Conservation (phyloP, 805 yeast species). For the Wickerhamomyces canadensis region DNA sequence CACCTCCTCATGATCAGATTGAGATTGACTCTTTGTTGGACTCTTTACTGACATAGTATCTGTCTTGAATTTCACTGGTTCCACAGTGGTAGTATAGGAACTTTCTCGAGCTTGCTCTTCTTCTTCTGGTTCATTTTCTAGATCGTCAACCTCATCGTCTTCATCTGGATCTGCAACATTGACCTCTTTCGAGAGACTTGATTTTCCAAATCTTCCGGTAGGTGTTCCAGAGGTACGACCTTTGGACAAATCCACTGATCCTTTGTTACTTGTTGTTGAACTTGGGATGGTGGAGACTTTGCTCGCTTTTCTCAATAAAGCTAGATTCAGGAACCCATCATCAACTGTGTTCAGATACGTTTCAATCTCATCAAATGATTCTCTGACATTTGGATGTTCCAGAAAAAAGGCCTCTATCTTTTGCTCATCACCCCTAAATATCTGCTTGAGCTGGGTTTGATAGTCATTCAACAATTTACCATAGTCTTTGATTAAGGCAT, state of each 20-base stretch:
- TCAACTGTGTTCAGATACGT: constrained; percentile 54
- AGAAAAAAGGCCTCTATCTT: constrained; percentile 19
- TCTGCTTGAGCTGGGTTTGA: constrained; percentile 15
- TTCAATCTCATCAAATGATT: constrained; percentile 42
- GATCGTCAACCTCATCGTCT: constrained; percentile 23
- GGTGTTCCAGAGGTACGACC: constrained; percentile 9
- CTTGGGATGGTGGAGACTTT: constrained; percentile 19
- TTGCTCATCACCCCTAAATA: constrained; percentile 22
- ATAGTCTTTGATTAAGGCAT: constrained; percentile 29
- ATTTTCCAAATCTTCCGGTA: constrained; percentile 15
- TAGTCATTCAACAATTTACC: constrained; percentile 23
- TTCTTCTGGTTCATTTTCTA: constrained; percentile 10
- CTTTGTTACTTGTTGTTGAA: constrained; percentile 2
- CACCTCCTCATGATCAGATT: constrained; percentile 12
- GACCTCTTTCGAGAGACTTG: constrained; percentile 19
- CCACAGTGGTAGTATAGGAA: constrained; percentile 1
- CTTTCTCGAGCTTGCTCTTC: too few relatives aligned
- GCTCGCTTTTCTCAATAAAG: constrained; percentile 43
- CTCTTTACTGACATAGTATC: constrained; percentile 13
- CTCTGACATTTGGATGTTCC: constrained; percentile 25
- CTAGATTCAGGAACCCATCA: constrained; percentile 58
- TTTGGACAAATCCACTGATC: constrained; percentile 8
- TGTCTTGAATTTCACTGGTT: constrained; percentile 14
- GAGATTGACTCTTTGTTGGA: constrained; percentile 3
- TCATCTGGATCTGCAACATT: constrained; percentile 3